Evolutionary conservation across 257 asterid species (phyloP).

Genomic region (Nicotiana tabacum): DNA sequence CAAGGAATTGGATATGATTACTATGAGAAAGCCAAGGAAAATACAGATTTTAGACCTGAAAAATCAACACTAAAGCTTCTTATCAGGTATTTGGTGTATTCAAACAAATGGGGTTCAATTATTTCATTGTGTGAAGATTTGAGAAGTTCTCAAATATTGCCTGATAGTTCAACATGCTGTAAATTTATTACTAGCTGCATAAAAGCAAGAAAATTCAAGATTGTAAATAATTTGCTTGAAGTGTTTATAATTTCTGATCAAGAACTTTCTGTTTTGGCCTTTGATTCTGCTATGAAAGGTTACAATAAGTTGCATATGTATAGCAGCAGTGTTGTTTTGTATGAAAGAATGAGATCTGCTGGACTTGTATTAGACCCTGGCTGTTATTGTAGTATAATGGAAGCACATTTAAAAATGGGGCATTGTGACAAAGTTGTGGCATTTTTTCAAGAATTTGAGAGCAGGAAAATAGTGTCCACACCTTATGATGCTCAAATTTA

Average conservation of each 20-base stretch:
- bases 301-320: constrained; percentile 86
- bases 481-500: constrained; percentile 32
- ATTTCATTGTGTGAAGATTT: constrained; percentile 50
- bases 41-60: constrained; percentile 43
- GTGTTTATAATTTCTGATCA: constrained; percentile 32
- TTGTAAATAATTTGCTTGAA: constrained; percentile 49
- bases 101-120: constrained; percentile 50
- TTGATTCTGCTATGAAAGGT: constrained; percentile 79
- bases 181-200: constrained; percentile 49
- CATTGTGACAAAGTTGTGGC: constrained; percentile 32
- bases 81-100: constrained; percentile 55
- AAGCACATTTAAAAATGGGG: constrained; percentile 50
- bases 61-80: constrained; percentile 51
- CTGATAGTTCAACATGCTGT: constrained; percentile 49
- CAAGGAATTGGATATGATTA: constrained; percentile 49
- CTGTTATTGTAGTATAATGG: constrained; percentile 60
- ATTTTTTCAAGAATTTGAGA: constrained; percentile 46
- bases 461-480: constrained; percentile 11
- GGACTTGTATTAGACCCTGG: constrained; percentile 37
- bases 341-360: constrained; percentile 43
- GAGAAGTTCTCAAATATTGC: constrained; percentile 35
- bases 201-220: constrained; percentile 66
- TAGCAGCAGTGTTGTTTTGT: constrained; percentile 39
- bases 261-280: constrained; percentile 44
- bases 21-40: constrained; percentile 50